Base-by-base conservation (phyloP, 371 early-diverging fungal genomes). In the Apophysomyces trapeziformis region DNA sequence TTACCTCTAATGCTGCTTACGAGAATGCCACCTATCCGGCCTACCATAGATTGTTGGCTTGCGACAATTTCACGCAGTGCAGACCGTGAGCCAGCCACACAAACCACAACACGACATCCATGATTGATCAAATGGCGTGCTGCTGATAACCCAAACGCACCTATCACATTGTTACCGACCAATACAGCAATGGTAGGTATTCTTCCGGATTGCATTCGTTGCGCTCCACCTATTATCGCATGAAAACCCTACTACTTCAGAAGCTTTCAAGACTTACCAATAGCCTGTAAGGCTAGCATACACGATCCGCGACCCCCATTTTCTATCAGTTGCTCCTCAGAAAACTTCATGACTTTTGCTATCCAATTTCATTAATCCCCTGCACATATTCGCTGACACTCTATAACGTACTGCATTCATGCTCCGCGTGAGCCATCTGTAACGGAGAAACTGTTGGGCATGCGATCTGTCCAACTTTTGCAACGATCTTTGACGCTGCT, bases 261-360 rank as follows among this genome's bases (percentile, higher is more conserved):
- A 68, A 44, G 50, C 11, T 7, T 6, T 41, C 36, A 43, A 39
- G 12, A 43, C 58, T 63, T 71, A 77, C 81, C 89, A 5, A 92
- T 66, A 14, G 85, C 82, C 60, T 91, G 89, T 35, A 92, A 72
- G 37, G 83, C 85, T 75, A 92, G 71, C 79, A 87, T 79, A 26
- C 90, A 85, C 3, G 86, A 78, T n/a, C 92, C 86, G 21, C 92
- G 80, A 1, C 93, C 95, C 9, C 89, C 93, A 74, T 93, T 93
- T 70, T 93, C 94, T 62, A 90, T 80, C 82, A 91, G 76, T 61
- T 88, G 89, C 38, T 85, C 87, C 21, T 88, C 87, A 58, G 80
- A 81, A 14, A 87, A 85, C 7, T 90, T 91, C 39, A 85, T 88
- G 46, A 87, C 86, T 6, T 60, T 60, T 0, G 77, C 66, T 68